A percentile compares a stretch with the other conserved stretches of the same genome.
Conservation (phyloP, 768 basidiomycete species). For the Mycena floridula region DNA sequence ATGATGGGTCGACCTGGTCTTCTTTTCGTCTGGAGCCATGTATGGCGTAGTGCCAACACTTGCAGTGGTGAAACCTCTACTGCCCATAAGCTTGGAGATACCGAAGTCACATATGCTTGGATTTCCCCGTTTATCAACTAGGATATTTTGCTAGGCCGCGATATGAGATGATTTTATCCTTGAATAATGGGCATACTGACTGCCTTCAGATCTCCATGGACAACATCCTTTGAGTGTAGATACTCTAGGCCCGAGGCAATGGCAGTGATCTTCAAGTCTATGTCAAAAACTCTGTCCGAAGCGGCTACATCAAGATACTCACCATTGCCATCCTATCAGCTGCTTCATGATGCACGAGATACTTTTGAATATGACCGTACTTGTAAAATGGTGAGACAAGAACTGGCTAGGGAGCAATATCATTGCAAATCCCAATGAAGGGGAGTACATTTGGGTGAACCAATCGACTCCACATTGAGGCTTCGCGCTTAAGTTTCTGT, state of each 20-base stretch:
- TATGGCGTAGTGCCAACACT: conserved; percentile 12
- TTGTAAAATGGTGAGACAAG: conserved; percentile 10
- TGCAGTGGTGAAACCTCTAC: conserved; percentile 6
- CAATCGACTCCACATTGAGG: conserved; percentile 4
- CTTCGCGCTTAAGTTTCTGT: conserved; percentile 6
- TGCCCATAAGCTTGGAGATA: conserved; percentile 8
- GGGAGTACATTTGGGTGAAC: conserved; percentile 7
- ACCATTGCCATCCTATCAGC: conserved; percentile 4
- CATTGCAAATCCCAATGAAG: conserved; percentile 8
- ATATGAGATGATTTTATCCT: neutral
- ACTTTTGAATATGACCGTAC: conserved; percentile 5
- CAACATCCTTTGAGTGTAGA: conserved; percentile 13
- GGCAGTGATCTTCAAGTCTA: conserved; percentile 9
- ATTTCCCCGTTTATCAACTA: conserved; percentile 11
- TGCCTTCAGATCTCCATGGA: conserved; percentile 18
- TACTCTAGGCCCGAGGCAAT: conserved; percentile 14
- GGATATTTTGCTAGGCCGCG: conserved; percentile 14
- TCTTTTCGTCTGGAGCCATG: conserved; percentile 12
- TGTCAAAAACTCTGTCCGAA: neutral
- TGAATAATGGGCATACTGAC: conserved; percentile 7
- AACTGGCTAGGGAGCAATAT: conserved; percentile 7
- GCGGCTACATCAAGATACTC: neutral
- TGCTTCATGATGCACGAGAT: conserved; percentile 1
- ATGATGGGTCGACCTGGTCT: neutral
- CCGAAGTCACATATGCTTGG: conserved; percentile 19